These are phyloP conservation scores for Mikania micrantha DNA, from an alignment of 129 eudicot genomes.

Conservation along the genomic window DNA sequence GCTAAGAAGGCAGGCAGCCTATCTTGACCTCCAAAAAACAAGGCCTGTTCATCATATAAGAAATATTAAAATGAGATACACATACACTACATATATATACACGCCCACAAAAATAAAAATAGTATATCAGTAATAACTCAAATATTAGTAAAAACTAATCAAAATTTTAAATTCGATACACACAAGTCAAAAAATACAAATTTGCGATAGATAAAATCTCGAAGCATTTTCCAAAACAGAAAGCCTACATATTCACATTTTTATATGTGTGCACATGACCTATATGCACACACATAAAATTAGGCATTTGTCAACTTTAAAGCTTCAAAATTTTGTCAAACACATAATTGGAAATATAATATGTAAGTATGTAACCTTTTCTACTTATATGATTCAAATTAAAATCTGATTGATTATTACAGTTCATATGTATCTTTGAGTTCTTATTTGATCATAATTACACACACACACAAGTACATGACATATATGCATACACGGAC, in stretches of 20 bases:
- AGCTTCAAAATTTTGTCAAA: background rate
- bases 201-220: background rate
- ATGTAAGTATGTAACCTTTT: background rate
- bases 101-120: background rate
- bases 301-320: background rate
- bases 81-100: background rate
- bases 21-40: constrained; percentile 82
- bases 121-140: background rate
- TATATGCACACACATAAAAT: background rate
- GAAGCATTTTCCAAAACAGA: background rate
- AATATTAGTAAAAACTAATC: background rate
- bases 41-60: constrained; percentile 38
- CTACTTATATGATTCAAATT: background rate
- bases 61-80: background rate
- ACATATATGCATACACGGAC: too few species aligned
- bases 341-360: background rate
- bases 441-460: background rate
- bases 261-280: background rate
- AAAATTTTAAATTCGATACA: background rate
- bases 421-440: background rate
- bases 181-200: background rate
- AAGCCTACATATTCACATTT: background rate
- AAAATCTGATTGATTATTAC: background rate
- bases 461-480: background rate
- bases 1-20: constrained; percentile 73